Evolutionary conservation across 1,139 yeast species (phyloP), one percentile per base, ranked within the genome.

Genomic region (Protomyces inouyei): DNA sequence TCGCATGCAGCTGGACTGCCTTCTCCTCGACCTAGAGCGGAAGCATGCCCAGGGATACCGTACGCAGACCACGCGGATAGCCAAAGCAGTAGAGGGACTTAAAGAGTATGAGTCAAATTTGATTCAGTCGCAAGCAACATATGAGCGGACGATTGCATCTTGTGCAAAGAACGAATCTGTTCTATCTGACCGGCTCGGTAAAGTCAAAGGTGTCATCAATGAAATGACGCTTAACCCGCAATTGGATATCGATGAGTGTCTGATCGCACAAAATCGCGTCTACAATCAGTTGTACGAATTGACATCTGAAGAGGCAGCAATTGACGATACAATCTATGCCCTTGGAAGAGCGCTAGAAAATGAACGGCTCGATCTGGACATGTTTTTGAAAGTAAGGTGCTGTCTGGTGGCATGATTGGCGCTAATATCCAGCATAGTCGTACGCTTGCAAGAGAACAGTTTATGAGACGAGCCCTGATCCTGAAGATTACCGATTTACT

Each of bases 361-460:
- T 12, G 83, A 82, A 6, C 72, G 76, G 28, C 71, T 83, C 45
- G 68, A 74, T 14, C 70, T 87, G 55, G 86, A 83, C n/a, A 71
- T 74, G 8, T 85, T 87, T 71, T 78, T 85, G 67, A 81, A 76
- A 61, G 68, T 65, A 21, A 51, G 36, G 8, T 9, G 1, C 3
- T 45, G 28, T 52, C 5, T 6, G 12, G 43, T 28, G 14, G 14
- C 5, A 21, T 21, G 40, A 2, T 23, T n/a, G 3, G 18, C 16
- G 45, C 55, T 64, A 37, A 64, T 36, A 5, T 18, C 9, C 6
- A 80, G 72, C 79, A 83, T 32, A 81, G 85, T 0, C 76, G 97
- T 67, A 79, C 81, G 37, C 76, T 88, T 38, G 92, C 95, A 0
- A 78, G 97, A 67, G 92, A 89, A 53, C 87, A 88, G 72, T 91